Conservation (phyloP, 441 rosid genomes). For the Biscutella laevigata region DNA sequence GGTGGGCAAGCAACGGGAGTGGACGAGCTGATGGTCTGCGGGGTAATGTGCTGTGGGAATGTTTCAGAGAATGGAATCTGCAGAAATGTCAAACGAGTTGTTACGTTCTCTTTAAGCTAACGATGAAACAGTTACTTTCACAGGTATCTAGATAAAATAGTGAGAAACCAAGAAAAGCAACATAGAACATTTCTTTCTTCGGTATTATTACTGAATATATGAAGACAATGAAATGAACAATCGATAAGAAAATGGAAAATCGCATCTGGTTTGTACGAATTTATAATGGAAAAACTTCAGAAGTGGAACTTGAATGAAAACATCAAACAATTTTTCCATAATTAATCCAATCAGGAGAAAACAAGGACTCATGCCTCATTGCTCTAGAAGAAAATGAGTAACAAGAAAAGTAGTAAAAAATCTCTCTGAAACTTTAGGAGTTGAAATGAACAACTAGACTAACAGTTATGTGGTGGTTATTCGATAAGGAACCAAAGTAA, state of each 20-base stretch:
- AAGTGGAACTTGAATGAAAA: not conserved
- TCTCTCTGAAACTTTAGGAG: not conserved
- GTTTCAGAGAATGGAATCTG: conserved; percentile 96
- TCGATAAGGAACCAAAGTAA: not conserved
- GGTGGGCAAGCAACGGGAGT: conserved; percentile 77
- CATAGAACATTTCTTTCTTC: not conserved
- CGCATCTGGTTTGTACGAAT: not conserved
- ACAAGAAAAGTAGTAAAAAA: not conserved
- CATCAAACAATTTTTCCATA: no score
- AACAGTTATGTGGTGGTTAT: not conserved
- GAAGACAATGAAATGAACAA: not conserved
- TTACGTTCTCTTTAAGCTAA: not conserved
- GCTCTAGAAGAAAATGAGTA: not conserved
- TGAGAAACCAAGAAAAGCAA: conserved; percentile 16
- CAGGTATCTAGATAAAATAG: not conserved
- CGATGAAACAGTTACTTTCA: conserved; percentile 1
- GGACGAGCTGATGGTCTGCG: conserved; percentile 25
- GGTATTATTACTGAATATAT: not conserved
- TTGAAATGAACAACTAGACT: not conserved
- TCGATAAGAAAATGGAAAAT: not conserved
- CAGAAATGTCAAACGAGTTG: not conserved
- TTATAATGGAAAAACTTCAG: not conserved
- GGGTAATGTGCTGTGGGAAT: conserved; percentile 65
- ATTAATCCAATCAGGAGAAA: no score
- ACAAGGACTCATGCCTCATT: not conserved